Conservation (phyloP, 345 rosid species). For the Eucalyptus pauciflora region DNA sequence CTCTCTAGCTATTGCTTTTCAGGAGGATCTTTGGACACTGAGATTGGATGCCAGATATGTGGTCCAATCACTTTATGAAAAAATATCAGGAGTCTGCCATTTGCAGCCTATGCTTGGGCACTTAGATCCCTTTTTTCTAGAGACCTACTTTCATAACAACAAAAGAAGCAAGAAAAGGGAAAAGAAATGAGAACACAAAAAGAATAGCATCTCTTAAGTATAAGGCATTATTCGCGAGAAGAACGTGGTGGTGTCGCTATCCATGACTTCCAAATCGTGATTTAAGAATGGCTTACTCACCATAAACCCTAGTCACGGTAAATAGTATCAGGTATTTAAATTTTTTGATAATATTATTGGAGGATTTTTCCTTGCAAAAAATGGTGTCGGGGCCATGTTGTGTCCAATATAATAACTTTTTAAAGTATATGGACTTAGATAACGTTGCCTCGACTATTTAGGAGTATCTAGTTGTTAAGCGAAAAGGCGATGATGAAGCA, state of each 20-base stretch:
- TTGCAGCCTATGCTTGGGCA: constrained; percentile 15
- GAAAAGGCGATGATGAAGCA: not conserved
- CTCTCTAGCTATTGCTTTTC: not conserved
- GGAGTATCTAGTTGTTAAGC: not conserved
- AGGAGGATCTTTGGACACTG: not conserved
- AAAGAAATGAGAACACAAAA: not conserved
- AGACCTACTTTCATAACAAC: constrained; percentile 8
- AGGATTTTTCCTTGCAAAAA: not conserved
- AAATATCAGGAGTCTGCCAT: not conserved
- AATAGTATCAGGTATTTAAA: not conserved
- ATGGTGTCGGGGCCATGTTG: not conserved
- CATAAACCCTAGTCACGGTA: not conserved
- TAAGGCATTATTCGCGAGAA: not conserved
- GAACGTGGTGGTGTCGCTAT: not conserved
- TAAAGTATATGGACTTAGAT: not conserved
- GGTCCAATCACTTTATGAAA: constrained; percentile 19
- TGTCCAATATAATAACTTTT: not conserved
- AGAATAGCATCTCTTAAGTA: not conserved
- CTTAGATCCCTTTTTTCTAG: constrained; percentile 23
- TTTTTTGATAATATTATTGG: not conserved
- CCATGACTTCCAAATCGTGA: not conserved
- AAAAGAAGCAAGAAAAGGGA: not conserved
- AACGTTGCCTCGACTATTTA: not conserved
- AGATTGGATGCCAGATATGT: constrained; percentile 4
- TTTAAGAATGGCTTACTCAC: not conserved